Evolutionary conservation across 345 rosid genomes (phyloP), one percentile per base, ranked within the genome.

Genomic region (Isatis tinctoria): DNA sequence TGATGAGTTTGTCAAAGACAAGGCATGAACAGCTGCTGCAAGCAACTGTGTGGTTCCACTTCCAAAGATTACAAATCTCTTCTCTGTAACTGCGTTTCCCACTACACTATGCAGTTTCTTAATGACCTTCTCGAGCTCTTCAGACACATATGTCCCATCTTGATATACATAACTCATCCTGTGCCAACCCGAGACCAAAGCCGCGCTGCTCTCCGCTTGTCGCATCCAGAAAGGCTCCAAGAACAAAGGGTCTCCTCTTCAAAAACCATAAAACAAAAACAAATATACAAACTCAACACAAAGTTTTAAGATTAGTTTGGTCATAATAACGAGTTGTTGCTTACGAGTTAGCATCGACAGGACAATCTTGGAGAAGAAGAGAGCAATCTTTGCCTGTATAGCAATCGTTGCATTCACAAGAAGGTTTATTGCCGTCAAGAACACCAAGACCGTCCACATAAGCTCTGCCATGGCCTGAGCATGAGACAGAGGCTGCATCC

Each of bases 391-490:
- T 57, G 28, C 89, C 92, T 11, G 74, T 65, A 60, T 79, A 89
- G 79, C 96, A 92, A 1, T 65, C 4, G 73, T 83, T 81, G 60
- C 93, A 92, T 76, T 92, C 96, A 47, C 97, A 91, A 33, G 64
- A 69, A n/a, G 85, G 86, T 32, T 27, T 67, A 6, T 53, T 27
- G 27, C 78, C 84, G 2, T 53, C 79, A 51, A 54, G 79, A 5
- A 43, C 36, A 52, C 81, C 66, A 56, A 76, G 10, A 13, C 96
- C 87, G 44, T 92, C 97, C 64, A 89, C 39, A 59, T 48, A 92
- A n/a, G 87, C 92, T 79, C 85, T 81, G 3, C 96, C 93, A 30
- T 90, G 93, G 53, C 92, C 89, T 0, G 91, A 90, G 64, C 97
- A 92, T 7, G 84, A 35, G 24, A 83, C 51, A 17, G 83, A 82